Percentiles rank a stretch among this genome's conserved stretches.
phyloP scores from a whole-genome alignment of 108 stramenopile species.

The Craspedostauros australis region DNA sequence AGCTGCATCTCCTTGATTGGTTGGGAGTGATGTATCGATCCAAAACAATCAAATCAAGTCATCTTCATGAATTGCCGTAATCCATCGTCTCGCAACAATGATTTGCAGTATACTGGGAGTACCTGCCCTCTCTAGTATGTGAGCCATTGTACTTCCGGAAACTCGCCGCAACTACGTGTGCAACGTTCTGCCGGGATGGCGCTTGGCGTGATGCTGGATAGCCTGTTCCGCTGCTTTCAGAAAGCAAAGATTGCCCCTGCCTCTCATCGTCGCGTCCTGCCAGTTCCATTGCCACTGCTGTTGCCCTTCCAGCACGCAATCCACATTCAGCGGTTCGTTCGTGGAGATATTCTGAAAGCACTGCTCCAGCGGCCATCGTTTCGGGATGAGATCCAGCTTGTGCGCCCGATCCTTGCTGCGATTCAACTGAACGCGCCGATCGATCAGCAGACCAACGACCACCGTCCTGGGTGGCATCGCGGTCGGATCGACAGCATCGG shows the following conservation, averaged over 20 bases:
- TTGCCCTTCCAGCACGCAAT: conserved; percentile 69
- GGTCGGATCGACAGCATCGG: conserved; percentile 25
- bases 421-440: conserved; percentile 65
- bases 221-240: conserved; percentile 48
- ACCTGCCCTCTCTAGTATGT: too few species aligned
- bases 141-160: too few species aligned
- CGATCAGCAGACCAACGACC: conserved; percentile 73
- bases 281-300: conserved; percentile 69
- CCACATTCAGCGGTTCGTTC: conserved; percentile 74
- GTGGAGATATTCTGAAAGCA: conserved; percentile 30
- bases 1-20: too few species aligned
- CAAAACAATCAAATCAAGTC: too few species aligned
- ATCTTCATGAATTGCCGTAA: too few species aligned
- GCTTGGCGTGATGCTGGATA: conserved; percentile 48
- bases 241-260: conserved; percentile 15
- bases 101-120: too few species aligned
- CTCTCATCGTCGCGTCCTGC: conserved; percentile 1
- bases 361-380: conserved; percentile 49
- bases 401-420: conserved; percentile 49
- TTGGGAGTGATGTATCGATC: too few species aligned
- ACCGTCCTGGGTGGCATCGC: conserved; percentile 44
- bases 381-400: conserved; percentile 22
- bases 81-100: too few species aligned
- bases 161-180: too few species aligned
- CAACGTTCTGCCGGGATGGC: conserved; percentile 61